phyloP scores from a whole-genome alignment of 257 asterid genomes.

The Salvia splendens region DNA sequence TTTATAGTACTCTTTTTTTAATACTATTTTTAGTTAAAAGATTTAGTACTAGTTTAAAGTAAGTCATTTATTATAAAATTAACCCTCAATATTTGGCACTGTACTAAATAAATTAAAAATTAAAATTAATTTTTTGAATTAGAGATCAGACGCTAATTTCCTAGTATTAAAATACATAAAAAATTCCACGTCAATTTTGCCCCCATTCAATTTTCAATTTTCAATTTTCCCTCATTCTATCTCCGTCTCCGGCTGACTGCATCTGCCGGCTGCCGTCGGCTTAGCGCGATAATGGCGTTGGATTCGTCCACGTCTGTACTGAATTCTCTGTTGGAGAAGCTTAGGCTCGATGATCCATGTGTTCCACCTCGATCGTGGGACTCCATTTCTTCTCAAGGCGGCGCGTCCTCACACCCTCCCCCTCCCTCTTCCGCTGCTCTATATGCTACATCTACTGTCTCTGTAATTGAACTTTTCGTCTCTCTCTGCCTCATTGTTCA shows the following conservation, averaged over 20 bases:
- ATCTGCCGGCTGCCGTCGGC: slow-evolving; percentile 27
- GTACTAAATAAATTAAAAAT: too few species aligned
- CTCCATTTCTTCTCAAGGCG: slow-evolving; percentile 55
- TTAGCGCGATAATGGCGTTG: slow-evolving; percentile 48
- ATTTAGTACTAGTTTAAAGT: too few species aligned
- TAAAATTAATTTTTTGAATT: too few species aligned
- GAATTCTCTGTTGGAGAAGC: slow-evolving; percentile 54
- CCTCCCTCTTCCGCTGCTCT: slow-evolving; percentile 40
- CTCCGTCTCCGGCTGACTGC: slow-evolving; percentile 6
- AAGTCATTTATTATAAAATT: too few species aligned
- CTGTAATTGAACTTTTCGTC: slow-evolving; percentile 45
- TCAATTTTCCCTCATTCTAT: too few species aligned
- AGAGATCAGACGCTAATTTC: too few species aligned
- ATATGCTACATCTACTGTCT: slow-evolving; percentile 53
- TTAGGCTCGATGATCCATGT: slow-evolving; percentile 72
- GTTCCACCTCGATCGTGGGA: slow-evolving; percentile 86
- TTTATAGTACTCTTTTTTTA: too few species aligned
- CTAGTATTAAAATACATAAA: too few species aligned
- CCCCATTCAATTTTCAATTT: too few species aligned
- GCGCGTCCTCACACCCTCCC: slow-evolving; percentile 40
- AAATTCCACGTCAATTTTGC: too few species aligned
- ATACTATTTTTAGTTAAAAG: too few species aligned
- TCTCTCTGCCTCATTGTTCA: not conserved
- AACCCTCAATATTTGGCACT: too few species aligned
- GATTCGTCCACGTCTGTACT: slow-evolving; percentile 49